Conservation (phyloP, 352 stramenopile genomes). For the Peronospora tabacina region DNA sequence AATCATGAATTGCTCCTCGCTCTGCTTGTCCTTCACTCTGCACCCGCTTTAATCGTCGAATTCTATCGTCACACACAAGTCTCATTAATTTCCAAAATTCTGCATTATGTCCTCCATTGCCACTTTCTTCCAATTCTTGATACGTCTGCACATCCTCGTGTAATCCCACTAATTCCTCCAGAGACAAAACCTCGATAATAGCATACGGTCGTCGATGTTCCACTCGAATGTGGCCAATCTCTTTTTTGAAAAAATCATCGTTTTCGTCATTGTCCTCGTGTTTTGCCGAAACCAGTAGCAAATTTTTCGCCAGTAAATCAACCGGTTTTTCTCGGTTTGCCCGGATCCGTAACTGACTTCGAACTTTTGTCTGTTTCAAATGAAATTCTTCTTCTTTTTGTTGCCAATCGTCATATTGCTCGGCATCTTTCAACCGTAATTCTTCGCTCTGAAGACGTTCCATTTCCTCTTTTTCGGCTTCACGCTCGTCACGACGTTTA, state of each 20-base stretch:
- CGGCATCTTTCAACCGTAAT: slow-evolving; percentile 89
- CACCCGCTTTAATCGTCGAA: slow-evolving; percentile 43
- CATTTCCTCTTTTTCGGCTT: slow-evolving; percentile 92
- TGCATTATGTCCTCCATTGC: slow-evolving; percentile 41
- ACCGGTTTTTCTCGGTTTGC: slow-evolving; percentile 93
- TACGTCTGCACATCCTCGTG: slow-evolving; percentile 87
- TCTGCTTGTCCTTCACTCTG: slow-evolving; percentile 67
- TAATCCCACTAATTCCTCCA: slow-evolving; percentile 79
- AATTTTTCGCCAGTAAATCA: slow-evolving; percentile 97
- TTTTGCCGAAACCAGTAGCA: slow-evolving; percentile 88
- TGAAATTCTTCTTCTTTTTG: slow-evolving; percentile 98
- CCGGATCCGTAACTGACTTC: slow-evolving; percentile 79
- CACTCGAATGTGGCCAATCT: slow-evolving; percentile 57
- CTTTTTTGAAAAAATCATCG: slow-evolving; percentile 27
- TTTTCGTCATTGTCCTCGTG: slow-evolving; percentile 44
- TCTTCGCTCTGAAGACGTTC: slow-evolving; percentile 93
- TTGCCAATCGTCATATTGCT: slow-evolving; percentile 97
- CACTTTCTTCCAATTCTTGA: slow-evolving; percentile 80
- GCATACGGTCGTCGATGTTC: slow-evolving; percentile 61
- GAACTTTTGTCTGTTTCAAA: slow-evolving; percentile 88
- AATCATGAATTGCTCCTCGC: slow-evolving; percentile 75
- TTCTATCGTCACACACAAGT: slow-evolving; percentile 71
- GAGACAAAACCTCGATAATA: slow-evolving; percentile 72
- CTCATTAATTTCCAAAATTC: slow-evolving; percentile 86
- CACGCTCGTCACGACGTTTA: slow-evolving; percentile 78